phyloP scores from a whole-genome alignment of 352 stramenopile genomes.

The Globisporangium carolinianum region DNA sequence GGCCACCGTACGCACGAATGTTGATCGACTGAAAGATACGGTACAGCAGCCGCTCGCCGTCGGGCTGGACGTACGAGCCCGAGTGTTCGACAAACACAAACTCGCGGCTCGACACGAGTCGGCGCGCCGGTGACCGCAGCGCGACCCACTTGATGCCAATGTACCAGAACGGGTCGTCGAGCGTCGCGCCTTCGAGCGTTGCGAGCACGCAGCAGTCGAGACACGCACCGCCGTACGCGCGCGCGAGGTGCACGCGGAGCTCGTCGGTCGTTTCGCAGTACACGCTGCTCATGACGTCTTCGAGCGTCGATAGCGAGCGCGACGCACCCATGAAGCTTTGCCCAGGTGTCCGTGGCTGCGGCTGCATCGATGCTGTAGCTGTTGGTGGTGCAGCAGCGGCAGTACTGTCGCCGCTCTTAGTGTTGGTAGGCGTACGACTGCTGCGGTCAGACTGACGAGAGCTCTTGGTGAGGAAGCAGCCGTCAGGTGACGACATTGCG shows the following conservation, averaged over 20 bases:
- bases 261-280: conserved; percentile 56
- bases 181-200: conserved; percentile 52
- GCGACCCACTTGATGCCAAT: conserved; percentile 69
- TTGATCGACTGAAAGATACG: conserved; percentile 58
- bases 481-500: conserved; percentile 27
- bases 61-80: conserved; percentile 40
- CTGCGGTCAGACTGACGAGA: conserved; percentile 3
- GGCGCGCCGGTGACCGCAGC: conserved; percentile 52
- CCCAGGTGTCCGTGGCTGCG: conserved; percentile 8
- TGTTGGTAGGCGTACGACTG: background rate
- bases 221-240: conserved; percentile 41
- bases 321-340: conserved; percentile 64
- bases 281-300: conserved; percentile 55
- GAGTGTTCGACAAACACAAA: conserved; percentile 69
- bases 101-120: conserved; percentile 53
- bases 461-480: conserved; percentile 55
- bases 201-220: conserved; percentile 60
- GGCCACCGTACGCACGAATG: conserved; percentile 46
- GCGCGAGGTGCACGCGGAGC: conserved; percentile 29
- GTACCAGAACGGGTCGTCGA: conserved; percentile 71
- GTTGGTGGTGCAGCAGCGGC: background rate
- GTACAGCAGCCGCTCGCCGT: conserved; percentile 52
- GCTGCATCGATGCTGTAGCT: background rate
- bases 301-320: conserved; percentile 43
- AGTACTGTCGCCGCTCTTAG: background rate